Conservation (phyloP, 192 early-diverging fungal genomes). For the Coemansia aciculifera region DNA sequence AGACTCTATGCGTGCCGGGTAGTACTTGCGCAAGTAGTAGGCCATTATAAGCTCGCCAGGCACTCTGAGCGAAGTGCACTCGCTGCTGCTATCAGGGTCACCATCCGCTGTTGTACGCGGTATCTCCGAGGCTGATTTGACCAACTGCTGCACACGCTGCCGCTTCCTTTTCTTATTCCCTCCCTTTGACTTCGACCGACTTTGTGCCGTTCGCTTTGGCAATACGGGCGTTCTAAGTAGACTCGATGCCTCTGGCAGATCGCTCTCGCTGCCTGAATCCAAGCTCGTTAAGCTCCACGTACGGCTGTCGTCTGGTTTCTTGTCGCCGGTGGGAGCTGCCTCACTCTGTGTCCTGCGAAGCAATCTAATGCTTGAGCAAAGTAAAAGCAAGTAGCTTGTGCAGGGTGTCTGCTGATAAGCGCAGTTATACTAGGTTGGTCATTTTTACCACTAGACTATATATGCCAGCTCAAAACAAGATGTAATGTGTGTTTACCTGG, state of each 20-base stretch:
- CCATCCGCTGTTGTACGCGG: slow-evolving; percentile 9
- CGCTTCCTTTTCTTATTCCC: not conserved
- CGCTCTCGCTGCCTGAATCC: slow-evolving; percentile 43
- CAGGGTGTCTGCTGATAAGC: not conserved
- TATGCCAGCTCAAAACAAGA: not conserved
- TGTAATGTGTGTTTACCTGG: not conserved
- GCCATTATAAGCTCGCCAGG: slow-evolving; percentile 51
- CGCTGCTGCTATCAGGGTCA: slow-evolving; percentile 14
- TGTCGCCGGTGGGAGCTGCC: not conserved
- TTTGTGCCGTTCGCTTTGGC: not conserved
- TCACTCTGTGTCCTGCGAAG: slow-evolving; percentile 36
- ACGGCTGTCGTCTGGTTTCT: not conserved
- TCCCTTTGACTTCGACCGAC: not conserved
- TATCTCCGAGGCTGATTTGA: slow-evolving; percentile 36
- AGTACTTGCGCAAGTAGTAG: slow-evolving; percentile 38
- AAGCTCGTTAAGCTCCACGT: slow-evolving; percentile 2
- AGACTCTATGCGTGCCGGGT: slow-evolving; percentile 35
- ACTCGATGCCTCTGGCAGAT: slow-evolving; percentile 44
- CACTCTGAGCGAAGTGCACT: slow-evolving; percentile 19
- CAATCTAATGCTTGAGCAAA: not conserved
- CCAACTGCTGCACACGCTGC: slow-evolving; percentile 2
- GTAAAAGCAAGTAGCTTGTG: not conserved
- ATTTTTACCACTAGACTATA: not conserved
- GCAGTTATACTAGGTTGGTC: not conserved
- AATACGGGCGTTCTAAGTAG: slow-evolving; percentile 22